phyloP scores from a whole-genome alignment of 1,284 basidiomycete genomes.

The Ceratobasidium sp. region DNA sequence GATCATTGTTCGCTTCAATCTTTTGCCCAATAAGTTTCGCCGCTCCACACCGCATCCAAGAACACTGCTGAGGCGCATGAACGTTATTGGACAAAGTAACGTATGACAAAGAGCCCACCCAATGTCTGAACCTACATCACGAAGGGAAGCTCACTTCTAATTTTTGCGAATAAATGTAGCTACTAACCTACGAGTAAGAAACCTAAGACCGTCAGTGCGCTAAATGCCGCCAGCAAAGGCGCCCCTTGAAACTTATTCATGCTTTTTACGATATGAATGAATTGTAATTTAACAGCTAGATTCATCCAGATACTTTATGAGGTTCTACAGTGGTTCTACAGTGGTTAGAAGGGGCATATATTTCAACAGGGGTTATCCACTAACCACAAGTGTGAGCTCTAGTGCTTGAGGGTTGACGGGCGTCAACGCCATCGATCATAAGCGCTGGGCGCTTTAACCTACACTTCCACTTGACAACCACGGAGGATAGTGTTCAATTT shows the following conservation, averaged over 20 bases:
- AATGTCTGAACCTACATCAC: background rate
- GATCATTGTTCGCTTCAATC: background rate
- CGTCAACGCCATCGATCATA: slow-evolving; percentile 14
- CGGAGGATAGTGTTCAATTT: background rate
- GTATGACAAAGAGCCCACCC: background rate
- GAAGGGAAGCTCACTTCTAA: background rate
- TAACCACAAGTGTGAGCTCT: no score
- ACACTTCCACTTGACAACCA: background rate
- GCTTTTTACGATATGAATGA: no score
- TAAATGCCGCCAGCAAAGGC: background rate
- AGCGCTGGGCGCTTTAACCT: background rate
- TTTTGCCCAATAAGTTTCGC: background rate
- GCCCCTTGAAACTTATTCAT: background rate
- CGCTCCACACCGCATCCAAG: background rate
- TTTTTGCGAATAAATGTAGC: background rate
- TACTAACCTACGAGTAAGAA: slow-evolving; percentile 15
- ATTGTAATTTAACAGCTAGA: no score
- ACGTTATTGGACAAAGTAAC: background rate
- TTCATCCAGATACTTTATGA: background rate
- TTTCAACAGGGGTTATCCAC: no score
- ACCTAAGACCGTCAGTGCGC: background rate
- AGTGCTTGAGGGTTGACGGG: no score
- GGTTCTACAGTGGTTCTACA: background rate
- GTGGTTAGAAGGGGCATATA: background rate
- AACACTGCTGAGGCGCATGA: background rate